Base-by-base conservation (phyloP, 1,139 yeast genomes). In the Taphrina communis region DNA sequence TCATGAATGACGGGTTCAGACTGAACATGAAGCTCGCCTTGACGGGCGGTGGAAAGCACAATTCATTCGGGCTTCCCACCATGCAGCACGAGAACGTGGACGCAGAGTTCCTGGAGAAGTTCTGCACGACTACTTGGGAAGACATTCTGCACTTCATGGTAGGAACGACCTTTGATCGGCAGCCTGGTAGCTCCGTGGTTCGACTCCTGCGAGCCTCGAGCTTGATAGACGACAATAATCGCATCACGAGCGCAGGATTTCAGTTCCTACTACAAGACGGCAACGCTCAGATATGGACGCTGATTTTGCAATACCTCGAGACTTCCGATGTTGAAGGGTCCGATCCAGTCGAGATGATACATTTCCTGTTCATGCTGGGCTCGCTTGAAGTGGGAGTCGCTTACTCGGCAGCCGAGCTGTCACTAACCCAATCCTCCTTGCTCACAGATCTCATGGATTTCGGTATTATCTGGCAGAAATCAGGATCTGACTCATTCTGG, bases 91-190 rank as follows among this genome's bases (percentile, higher is more conserved):
- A 84, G 71, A 80, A 80, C 61, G 88, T 90, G 0, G 87, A 86
- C 63, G 78, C 86, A 39, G 82, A 83, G 48, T 89, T 88, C 74
- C 80, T 94, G 63, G 97, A 92, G 75, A 82, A 82, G 55, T 92
- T 91, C 79, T 96, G 97, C 11, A 84, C 91, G 8, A 85, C 84
- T 61, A 90, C 89, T 75, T 94, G 99, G 99, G 99, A 95, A 77
- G 86, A 91, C 6, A 94, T 95, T 74, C 82, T 95, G 74, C 99
- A 95, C 81, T 94, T 88, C 79, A 94, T 94, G 98, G 99, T 94
- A 59, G 98, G 98, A 2, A 90, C 97, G 0, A 75, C 71, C 2
- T 68, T 71, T 8, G 71, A 70, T 8, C 89, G 89, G 69, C 80
- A 87, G 61, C 76, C 76, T 8, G 78, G 78, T 52, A 75, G 74